Evolutionary conservation across 2,329 filamentous ascomycete species (phyloP).

Genomic region (Fusarium sp.): DNA sequence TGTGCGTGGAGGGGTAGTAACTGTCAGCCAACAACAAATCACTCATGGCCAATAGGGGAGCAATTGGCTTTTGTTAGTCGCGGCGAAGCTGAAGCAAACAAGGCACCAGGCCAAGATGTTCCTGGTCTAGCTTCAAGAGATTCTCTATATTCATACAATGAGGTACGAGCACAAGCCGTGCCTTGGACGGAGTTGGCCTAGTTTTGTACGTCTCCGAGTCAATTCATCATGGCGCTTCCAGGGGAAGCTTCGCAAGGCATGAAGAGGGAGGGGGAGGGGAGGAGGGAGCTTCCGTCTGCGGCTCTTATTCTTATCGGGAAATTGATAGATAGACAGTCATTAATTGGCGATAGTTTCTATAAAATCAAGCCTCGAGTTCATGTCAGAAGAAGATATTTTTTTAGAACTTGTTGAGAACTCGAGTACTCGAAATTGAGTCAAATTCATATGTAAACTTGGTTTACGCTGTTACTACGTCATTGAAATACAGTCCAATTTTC

Average conservation of each 20-base stretch:
- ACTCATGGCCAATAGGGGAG: conserved; percentile 24
- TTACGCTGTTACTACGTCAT: conserved; percentile 31
- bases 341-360: not conserved
- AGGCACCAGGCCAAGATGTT: conserved; percentile 27
- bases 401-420: not conserved
- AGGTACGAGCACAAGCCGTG: conserved; percentile 16
- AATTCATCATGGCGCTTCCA: conserved; percentile 21
- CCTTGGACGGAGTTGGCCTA: conserved; percentile 34
- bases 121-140: conserved; percentile 30
- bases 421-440: not conserved
- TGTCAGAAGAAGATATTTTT: not conserved
- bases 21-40: conserved; percentile 36
- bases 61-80: conserved; percentile 36
- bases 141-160: conserved; percentile 4
- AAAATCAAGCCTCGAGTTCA: not conserved
- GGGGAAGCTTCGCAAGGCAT: conserved; percentile 27
- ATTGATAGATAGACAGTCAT: conserved; percentile 19
- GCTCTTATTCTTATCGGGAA: conserved; percentile 27
- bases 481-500: conserved; percentile 27
- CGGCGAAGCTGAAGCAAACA: conserved; percentile 4
- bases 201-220: conserved; percentile 24
- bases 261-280: not conserved
- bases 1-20: not conserved
- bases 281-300: conserved; percentile 23
- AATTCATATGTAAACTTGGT: conserved; percentile 15